Conservation (phyloP, 1,139 yeast genomes). For the Zygosaccharomyces pseudobailii region DNA sequence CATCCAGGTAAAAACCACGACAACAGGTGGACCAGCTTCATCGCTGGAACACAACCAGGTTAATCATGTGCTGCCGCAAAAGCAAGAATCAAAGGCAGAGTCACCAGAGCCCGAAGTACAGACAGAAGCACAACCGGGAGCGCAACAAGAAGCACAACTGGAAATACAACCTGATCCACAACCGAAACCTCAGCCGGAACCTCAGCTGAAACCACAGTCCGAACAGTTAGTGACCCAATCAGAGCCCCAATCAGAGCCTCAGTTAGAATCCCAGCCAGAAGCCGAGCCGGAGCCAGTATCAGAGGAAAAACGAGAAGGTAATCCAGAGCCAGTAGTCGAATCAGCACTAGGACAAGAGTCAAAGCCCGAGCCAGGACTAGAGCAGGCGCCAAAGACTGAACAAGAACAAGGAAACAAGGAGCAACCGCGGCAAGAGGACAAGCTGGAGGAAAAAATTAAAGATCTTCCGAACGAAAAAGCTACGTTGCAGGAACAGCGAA, state of each 20-base stretch:
- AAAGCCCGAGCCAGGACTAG: background rate
- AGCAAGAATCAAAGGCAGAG: background rate
- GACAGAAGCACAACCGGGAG: background rate
- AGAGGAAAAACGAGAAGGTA: background rate
- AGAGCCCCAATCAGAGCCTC: background rate
- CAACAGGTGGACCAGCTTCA: no score
- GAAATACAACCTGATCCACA: background rate
- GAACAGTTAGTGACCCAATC: background rate
- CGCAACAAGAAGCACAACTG: background rate
- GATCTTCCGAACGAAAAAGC: conserved; percentile 3
- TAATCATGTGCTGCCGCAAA: background rate
- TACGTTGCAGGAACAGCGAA: conserved; percentile 3
- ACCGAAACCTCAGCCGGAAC: background rate
- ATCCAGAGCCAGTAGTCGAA: background rate
- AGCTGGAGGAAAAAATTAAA: background rate
- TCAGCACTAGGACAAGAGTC: background rate
- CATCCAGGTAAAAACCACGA: no score
- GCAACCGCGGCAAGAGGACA: background rate
- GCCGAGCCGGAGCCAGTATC: background rate
- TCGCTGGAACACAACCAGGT: background rate
- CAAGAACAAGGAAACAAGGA: background rate
- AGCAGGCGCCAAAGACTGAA: background rate
- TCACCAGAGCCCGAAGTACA: background rate
- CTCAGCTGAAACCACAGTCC: background rate
- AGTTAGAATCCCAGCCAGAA: background rate